These are phyloP conservation scores for Tulasnella sp. DNA, from an alignment of 768 basidiomycete species.

Conservation along the genomic window DNA sequence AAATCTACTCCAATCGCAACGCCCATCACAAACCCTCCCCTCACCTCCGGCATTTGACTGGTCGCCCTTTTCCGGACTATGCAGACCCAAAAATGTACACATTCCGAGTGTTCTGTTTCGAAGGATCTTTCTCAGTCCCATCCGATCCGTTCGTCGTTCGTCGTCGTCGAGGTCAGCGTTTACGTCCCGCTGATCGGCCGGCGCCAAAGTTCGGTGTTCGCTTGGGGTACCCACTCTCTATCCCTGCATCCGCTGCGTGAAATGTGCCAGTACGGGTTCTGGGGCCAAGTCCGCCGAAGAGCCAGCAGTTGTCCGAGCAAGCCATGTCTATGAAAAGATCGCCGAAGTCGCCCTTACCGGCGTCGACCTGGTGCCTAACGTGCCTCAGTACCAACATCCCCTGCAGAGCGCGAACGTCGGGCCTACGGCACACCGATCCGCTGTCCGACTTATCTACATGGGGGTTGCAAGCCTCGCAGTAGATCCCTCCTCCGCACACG, in stretches of 20 bases:
- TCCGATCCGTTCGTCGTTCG: neutral
- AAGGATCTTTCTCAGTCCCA: neutral
- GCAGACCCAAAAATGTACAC: neutral
- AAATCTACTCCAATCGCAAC: slow-evolving; percentile 19
- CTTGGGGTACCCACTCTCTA: neutral
- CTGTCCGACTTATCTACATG: neutral
- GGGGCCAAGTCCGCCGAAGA: slow-evolving; percentile 6
- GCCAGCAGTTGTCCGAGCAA: neutral
- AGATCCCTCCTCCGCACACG: neutral
- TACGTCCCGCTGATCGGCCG: neutral
- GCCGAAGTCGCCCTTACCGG: neutral
- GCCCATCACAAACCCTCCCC: slow-evolving; percentile 18
- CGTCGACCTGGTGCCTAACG: neutral
- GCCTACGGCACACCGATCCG: slow-evolving; percentile 2
- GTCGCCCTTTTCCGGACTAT: slow-evolving; percentile 4
- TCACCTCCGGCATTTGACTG: slow-evolving; percentile 16
- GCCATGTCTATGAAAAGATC: slow-evolving; percentile 3
- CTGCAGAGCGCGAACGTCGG: neutral
- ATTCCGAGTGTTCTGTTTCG: neutral
- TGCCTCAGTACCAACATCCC: neutral
- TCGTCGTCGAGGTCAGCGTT: neutral
- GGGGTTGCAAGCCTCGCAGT: neutral
- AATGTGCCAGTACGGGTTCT: neutral
- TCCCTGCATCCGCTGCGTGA: neutral
- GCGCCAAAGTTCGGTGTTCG: neutral